Base-by-base conservation (phyloP, 169 alveolate species). In the Pseudocohnilembus persalinus region DNA sequence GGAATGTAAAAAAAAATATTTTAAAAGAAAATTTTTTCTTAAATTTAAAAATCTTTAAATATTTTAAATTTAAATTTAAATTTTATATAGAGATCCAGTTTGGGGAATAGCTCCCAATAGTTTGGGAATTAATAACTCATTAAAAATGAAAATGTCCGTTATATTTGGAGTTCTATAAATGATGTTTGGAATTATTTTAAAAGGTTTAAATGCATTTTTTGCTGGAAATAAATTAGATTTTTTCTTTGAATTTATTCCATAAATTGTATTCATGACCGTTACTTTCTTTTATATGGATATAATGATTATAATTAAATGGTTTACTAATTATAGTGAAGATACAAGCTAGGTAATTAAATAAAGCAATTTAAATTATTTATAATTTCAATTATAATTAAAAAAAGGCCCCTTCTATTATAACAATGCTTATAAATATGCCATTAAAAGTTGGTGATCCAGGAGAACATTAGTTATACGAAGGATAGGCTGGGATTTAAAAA, bases 131-230 rank as follows among this genome's bases (percentile, higher is more conserved):
- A 88, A 96, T 80, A 99, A 99, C 92, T 98, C 99, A 4, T 94
- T 98, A 89, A 99, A 99, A 95, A 99, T 99, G 99, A 99, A 99
- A 93, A 91, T 99, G 35, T 96, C 99, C 0, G 99, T 99, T n/a
- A 96, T 98, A 78, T 93, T 98, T 1, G 99, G 90, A 29, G 93
- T 94, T 24, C 75, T 91, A 1, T 92, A 92, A 73, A 94, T 94
- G 97, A 34, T 92, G n/a, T 72, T 92, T 31, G 97, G 97, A 68
- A 80, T 94, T 16, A 76, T 83, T 27, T 77, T 94, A 83, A 92
- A 94, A 85, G 96, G 92, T 32, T 35, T 89, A 16, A 94, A 94
- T 92, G 89, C 93, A 29, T 29, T 87, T 29, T 85, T 83, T 73
- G 89, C 91, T 31, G 80, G 72, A 49, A 83, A 85, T 77, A 83